A percentile compares a stretch with the other conserved stretches of the same genome.
These are phyloP conservation scores for Metschnikowia picachoensis DNA, from an alignment of 805 yeast species.

Conservation along the genomic window DNA sequence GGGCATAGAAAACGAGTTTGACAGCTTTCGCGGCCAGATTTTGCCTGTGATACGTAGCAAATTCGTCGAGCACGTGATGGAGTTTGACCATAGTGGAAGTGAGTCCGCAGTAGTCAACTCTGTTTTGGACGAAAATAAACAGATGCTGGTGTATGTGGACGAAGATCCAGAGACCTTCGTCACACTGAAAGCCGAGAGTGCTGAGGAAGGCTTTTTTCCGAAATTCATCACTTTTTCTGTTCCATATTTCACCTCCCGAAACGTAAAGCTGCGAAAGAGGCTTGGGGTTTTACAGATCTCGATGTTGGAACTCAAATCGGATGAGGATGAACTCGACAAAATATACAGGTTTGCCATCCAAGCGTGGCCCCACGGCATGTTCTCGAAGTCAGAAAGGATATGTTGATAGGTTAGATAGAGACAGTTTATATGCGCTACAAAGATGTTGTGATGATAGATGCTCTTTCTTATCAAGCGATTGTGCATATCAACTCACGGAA, in stretches of 20 bases:
- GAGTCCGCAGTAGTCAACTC: not conserved
- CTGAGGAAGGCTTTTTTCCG: conserved; percentile 4
- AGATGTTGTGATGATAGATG: too few relatives aligned
- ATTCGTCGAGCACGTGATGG: conserved; percentile 27
- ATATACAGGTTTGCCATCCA: conserved; percentile 8
- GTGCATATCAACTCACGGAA: not conserved
- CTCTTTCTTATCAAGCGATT: not conserved
- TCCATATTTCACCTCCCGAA: conserved; percentile 26
- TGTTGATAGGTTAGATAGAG: not conserved
- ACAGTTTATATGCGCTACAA: too few relatives aligned
- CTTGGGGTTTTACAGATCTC: conserved; percentile 33
- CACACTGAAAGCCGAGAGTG: conserved; percentile 18
- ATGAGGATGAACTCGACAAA: not conserved
- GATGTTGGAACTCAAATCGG: conserved; percentile 20
- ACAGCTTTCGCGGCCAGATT: conserved; percentile 29
- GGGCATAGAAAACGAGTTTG: conserved; percentile 39
- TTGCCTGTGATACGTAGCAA: conserved; percentile 22
- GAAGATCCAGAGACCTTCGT: conserved; percentile 17
- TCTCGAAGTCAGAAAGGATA: conserved; percentile 5
- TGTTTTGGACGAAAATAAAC: conserved; percentile 31
- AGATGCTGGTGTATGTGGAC: conserved; percentile 25
- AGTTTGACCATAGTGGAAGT: conserved; percentile 7
- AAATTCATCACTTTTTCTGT: conserved; percentile 33
- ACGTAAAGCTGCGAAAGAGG: conserved; percentile 19
- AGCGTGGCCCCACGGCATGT: conserved; percentile 14